phyloP scores from a whole-genome alignment of 805 yeast genomes.

The Myxozyma neotropica region DNA sequence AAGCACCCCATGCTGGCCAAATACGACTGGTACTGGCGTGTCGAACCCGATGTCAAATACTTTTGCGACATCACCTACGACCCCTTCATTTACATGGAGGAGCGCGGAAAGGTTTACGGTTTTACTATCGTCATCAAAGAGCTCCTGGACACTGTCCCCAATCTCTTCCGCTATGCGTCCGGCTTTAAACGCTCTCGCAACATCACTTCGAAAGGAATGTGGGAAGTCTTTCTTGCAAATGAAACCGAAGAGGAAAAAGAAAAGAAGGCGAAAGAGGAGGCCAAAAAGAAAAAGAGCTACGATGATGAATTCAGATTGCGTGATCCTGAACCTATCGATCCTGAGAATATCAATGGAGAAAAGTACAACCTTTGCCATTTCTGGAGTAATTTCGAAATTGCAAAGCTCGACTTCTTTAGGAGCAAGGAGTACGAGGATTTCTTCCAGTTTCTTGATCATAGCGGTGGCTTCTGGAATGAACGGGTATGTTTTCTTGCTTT shows the following conservation, averaged over 20 bases:
- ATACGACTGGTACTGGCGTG: slow-evolving; percentile 93
- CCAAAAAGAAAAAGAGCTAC: slow-evolving; percentile 13
- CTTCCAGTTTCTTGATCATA: slow-evolving; percentile 65
- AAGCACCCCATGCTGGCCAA: slow-evolving; percentile 71
- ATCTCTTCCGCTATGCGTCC: slow-evolving; percentile 71
- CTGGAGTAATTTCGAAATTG: slow-evolving; percentile 90
- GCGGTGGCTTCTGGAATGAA: slow-evolving; percentile 85
- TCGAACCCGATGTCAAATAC: slow-evolving; percentile 89
- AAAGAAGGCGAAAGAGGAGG: slow-evolving; percentile 10
- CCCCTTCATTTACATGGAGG: slow-evolving; percentile 81
- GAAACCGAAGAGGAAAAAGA: slow-evolving; percentile 11
- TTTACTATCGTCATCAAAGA: slow-evolving; percentile 81
- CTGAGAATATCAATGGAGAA: slow-evolving; percentile 65
- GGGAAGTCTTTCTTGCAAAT: slow-evolving; percentile 63
- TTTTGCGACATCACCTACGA: slow-evolving; percentile 91
- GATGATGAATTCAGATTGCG: slow-evolving; percentile 21
- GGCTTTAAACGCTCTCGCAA: slow-evolving; percentile 56
- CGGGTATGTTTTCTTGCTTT: slow-evolving; percentile 45
- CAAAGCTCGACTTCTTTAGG: slow-evolving; percentile 73
- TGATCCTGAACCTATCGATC: slow-evolving; percentile 38
- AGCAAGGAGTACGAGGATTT: slow-evolving; percentile 66
- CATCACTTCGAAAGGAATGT: slow-evolving; percentile 60
- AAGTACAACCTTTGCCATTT: slow-evolving; percentile 85
- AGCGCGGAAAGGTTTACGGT: slow-evolving; percentile 72
- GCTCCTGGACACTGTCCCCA: slow-evolving; percentile 78